These are phyloP conservation scores for Aspergillus leporis DNA, from an alignment of 495 filamentous ascomycete species.

Conservation along the genomic window DNA sequence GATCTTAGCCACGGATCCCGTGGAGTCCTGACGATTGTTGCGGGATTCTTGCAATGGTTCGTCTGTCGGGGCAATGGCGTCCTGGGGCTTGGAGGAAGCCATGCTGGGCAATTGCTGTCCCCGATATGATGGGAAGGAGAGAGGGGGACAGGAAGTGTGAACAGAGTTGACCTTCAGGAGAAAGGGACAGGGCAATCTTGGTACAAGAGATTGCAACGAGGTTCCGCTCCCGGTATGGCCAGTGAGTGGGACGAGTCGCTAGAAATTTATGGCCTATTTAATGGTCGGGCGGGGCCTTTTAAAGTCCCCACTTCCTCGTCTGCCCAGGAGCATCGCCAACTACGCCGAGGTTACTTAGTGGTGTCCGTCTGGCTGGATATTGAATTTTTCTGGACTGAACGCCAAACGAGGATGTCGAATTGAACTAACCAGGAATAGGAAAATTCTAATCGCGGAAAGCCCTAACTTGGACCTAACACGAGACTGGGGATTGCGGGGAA, in stretches of 20 bases:
- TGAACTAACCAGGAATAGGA: not conserved
- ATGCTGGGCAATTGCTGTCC: conserved; percentile 28
- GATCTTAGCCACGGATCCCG: conserved; percentile 35
- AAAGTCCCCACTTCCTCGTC: not conserved
- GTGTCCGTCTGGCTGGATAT: not conserved
- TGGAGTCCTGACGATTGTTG: conserved; percentile 22
- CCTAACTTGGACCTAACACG: conserved; percentile 2
- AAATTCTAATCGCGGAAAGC: not conserved
- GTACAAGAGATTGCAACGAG: conserved; percentile 2
- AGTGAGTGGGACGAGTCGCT: conserved; percentile 11
- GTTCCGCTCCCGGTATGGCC: conserved; percentile 8
- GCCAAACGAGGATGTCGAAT: not conserved
- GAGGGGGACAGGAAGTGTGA: not conserved
- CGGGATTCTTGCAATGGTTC: conserved; percentile 10
- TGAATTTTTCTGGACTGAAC: not conserved
- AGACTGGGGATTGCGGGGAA: conserved; percentile 10
- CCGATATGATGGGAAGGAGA: not conserved
- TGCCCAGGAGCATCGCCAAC: conserved; percentile 7
- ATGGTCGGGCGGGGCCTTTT: conserved; percentile 7
- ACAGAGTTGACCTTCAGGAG: not conserved
- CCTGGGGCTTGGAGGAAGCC: conserved; percentile 28
- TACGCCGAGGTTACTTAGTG: not conserved
- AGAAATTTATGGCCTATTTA: conserved; percentile 11
- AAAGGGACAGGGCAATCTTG: not conserved
- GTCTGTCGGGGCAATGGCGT: conserved; percentile 33